Base-by-base conservation (phyloP, 2,329 filamentous ascomycete genomes). In the Coleophoma eucalyptorum region DNA sequence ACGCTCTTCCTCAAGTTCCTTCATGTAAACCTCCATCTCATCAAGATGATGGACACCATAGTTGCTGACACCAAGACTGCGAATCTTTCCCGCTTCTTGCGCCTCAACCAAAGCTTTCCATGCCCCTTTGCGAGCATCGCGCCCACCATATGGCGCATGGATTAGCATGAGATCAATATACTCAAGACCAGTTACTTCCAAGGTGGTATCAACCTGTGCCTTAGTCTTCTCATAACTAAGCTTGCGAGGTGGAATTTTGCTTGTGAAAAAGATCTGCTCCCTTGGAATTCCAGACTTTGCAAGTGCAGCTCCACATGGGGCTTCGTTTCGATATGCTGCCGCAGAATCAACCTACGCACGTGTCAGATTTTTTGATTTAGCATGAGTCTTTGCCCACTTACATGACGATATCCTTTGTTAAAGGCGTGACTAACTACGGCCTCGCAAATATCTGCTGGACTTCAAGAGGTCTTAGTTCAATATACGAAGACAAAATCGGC, bases 131-230 rank as follows among this genome's bases (percentile, higher is more conserved):
- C 83, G 77, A 44, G 65, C 72, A 16, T 70, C 72, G 1, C 74
- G 67, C 2, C 81, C 82, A 40, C 81, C 81, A 58, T 81, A 83
- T 0, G 82, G 82, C 1, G 78, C 70, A 64, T 86, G 83, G 48
- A 86, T 76, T 18, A 86, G 76, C 66, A 79, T 78, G 50, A 89
- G 74, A 60, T 90, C 85, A 55, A 89, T 76, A 65, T 89, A 89
- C 19, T 74, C 79, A 4, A 89, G 72, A 13, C 80, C 78, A 0
- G 56, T 58, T 53, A 82, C 76, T 48, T 75, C 69, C 19, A 92
- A 71, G 15, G 84, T 87, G 48, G 77, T 71, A 56, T 85, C 70
- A 56, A 95, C 77, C 56, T 84, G 79, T 15, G 74, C 73, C 65
- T 83, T 84, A 19, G 87, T 78, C 51, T 73, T 78, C 13, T 84